A percentile compares a stretch with the other conserved stretches of the same genome.
Conservation (phyloP, 352 stramenopile species). For the Peronospora farinosa region DNA sequence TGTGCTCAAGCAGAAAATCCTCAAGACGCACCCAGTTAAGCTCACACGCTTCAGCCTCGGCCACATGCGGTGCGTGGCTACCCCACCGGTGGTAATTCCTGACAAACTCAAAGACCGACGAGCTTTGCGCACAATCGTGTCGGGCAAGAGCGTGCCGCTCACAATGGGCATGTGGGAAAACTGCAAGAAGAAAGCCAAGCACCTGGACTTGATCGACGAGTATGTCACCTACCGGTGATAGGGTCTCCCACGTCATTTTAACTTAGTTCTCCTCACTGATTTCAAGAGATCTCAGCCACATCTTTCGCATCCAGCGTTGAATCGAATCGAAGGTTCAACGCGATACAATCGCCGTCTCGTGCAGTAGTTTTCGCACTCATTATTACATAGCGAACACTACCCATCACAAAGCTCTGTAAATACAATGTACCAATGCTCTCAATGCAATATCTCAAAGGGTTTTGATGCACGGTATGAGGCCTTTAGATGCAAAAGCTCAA, state of each 20-base stretch:
- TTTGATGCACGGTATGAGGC: too few relatives aligned
- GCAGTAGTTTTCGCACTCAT: conserved; percentile 22
- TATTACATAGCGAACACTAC: too few relatives aligned
- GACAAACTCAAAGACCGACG: conserved; percentile 31
- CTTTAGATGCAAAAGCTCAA: too few relatives aligned
- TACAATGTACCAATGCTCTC: too few relatives aligned
- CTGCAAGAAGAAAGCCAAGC: conserved; percentile 33
- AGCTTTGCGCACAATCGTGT: conserved; percentile 32
- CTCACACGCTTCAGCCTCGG: conserved; percentile 44
- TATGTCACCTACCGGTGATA: conserved; percentile 37
- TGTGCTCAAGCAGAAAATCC: conserved; percentile 46
- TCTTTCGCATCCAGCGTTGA: neutral
- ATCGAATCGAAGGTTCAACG: conserved; percentile 13
- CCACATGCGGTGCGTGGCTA: conserved; percentile 42
- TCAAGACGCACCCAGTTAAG: conserved; percentile 37
- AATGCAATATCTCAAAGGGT: neutral
- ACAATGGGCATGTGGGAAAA: conserved; percentile 45
- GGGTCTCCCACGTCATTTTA: neutral
- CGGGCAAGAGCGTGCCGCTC: conserved; percentile 41
- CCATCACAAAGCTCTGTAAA: too few relatives aligned
- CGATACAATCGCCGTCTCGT: conserved; percentile 5
- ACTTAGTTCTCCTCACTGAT: conserved; percentile 10
- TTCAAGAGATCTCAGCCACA: neutral
- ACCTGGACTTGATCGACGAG: conserved; percentile 48
- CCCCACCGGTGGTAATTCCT: conserved; percentile 46